Conservation (phyloP, 75 land plant species). For the Pinus taeda region DNA sequence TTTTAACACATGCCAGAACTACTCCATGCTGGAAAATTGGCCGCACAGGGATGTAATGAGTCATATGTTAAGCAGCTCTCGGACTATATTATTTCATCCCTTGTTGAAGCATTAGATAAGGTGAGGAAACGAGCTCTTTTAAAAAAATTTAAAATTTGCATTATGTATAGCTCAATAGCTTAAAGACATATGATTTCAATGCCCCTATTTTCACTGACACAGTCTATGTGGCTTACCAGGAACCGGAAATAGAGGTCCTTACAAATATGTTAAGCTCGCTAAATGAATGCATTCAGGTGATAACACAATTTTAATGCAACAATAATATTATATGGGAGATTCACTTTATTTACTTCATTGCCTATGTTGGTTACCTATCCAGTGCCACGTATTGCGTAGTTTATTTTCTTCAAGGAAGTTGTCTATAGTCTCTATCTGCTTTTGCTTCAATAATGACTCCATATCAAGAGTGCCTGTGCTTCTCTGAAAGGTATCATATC, state of each 20-base stretch:
- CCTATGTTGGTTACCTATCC: neutral
- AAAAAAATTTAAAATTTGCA: neutral
- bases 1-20: conserved; percentile 28
- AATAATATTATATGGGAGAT: too few relatives aligned
- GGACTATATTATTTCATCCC: conserved; percentile 42
- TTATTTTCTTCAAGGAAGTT: neutral
- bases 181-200: neutral
- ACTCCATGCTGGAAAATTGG: conserved; percentile 39
- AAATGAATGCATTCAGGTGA: conserved; percentile 50
- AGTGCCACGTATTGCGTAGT: neutral
- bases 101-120: conserved; percentile 52
- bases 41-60: conserved; percentile 45
- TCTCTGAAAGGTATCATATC: neutral
- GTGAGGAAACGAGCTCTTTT: conserved; percentile 3
- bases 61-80: conserved; percentile 49
- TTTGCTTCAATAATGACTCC: neutral
- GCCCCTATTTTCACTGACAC: neutral
- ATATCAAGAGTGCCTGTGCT: neutral
- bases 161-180: neutral
- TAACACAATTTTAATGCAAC: neutral
- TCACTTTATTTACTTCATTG: neutral
- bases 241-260: conserved; percentile 42
- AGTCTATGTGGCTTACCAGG: conserved; percentile 7
- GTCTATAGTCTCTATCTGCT: neutral
- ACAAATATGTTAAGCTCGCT: conserved; percentile 40